phyloP scores from a whole-genome alignment of 2,329 filamentous ascomycete species.

The Ophidiomyces ophidiicola region DNA sequence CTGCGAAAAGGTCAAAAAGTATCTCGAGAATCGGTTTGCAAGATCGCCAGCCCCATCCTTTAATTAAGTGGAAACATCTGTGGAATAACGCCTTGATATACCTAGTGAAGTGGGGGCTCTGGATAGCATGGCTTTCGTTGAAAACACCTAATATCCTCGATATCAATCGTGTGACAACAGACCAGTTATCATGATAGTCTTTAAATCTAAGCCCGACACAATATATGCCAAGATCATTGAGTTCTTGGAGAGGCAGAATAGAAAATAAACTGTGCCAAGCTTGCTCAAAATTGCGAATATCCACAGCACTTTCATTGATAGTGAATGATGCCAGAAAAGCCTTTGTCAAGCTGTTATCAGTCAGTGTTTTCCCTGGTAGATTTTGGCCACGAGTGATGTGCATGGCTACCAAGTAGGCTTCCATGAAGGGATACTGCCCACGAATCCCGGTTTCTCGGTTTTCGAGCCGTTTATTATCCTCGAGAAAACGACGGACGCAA shows the following conservation, averaged over 20 bases:
- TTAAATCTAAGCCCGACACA: conserved; percentile 31
- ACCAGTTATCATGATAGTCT: conserved; percentile 40
- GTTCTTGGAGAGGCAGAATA: conserved; percentile 42
- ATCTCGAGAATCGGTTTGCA: conserved; percentile 43
- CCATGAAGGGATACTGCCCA: conserved; percentile 32
- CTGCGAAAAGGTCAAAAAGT: conserved; percentile 50
- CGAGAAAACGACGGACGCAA: conserved; percentile 34
- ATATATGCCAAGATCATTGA: conserved; percentile 41
- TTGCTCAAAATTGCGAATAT: conserved; percentile 26
- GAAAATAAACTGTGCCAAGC: conserved; percentile 39
- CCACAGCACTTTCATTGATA: conserved; percentile 5
- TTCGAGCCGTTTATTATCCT: conserved; percentile 32
- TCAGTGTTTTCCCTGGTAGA: conserved; percentile 24
- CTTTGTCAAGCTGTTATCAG: conserved; percentile 33
- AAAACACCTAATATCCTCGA: conserved; percentile 39
- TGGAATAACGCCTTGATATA: conserved; percentile 43
- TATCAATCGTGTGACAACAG: conserved; percentile 35
- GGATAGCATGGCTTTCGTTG: conserved; percentile 28
- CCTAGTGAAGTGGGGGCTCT: conserved; percentile 39
- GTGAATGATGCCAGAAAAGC: conserved; percentile 28
- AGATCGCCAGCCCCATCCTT: conserved; percentile 45
- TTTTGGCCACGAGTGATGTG: conserved; percentile 27
- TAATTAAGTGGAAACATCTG: conserved; percentile 43
- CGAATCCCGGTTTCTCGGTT: conserved; percentile 39
- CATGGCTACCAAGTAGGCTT: conserved; percentile 37